Percentiles rank a stretch among this genome's conserved stretches.
phyloP scores from a whole-genome alignment of 2,329 filamentous ascomycete species.

The Talaromyces sp. region DNA sequence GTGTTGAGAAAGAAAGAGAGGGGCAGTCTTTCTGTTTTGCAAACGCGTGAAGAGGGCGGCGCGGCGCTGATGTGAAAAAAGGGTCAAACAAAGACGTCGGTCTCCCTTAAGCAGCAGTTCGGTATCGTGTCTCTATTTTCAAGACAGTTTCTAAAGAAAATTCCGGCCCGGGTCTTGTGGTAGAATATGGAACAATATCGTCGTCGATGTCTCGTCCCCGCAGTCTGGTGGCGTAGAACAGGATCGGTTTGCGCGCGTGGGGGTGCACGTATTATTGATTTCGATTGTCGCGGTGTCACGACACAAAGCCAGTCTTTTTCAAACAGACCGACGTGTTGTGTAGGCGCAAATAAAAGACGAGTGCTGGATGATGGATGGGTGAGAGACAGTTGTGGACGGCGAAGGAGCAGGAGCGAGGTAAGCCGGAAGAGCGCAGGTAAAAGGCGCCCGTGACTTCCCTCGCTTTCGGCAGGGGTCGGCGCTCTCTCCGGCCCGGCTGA shows the following conservation, averaged over 20 bases:
- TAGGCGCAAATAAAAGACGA: not conserved
- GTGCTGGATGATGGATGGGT: not conserved
- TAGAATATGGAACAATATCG: not conserved
- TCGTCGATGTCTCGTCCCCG: not conserved
- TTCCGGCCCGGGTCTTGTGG: not conserved
- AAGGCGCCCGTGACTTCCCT: not conserved
- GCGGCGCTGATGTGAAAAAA: not conserved
- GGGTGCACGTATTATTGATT: not conserved
- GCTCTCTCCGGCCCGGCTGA: not conserved
- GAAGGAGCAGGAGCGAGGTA: not conserved
- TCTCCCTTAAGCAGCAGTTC: not conserved
- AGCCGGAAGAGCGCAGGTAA: not conserved
- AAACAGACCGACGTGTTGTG: not conserved
- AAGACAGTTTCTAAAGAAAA: not conserved
- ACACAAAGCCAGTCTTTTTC: not conserved
- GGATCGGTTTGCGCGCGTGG: not conserved
- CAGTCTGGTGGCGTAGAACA: not conserved
- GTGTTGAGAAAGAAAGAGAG: not conserved
- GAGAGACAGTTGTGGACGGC: not conserved
- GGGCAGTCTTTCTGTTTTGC: not conserved
- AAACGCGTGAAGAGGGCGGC: not conserved
- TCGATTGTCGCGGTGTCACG: not conserved
- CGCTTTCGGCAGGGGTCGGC: constrained; percentile 5
- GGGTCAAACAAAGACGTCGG: not conserved
- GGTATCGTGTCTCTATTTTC: not conserved